Evolutionary conservation across 352 stramenopile genomes (phyloP).

Genomic region (Phytopythium kandeliae): DNA sequence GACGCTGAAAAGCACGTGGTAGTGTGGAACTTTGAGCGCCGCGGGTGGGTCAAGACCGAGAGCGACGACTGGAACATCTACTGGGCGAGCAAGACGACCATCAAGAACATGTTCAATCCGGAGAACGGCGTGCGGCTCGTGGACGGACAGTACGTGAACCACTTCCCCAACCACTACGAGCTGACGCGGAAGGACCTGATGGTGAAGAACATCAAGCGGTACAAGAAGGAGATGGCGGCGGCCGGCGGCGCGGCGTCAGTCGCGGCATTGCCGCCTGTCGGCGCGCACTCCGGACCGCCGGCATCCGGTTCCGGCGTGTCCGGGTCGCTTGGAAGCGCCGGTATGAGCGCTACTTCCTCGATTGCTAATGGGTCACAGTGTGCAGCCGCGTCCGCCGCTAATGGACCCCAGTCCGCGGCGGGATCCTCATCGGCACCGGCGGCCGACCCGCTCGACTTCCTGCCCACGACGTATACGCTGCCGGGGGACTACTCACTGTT

Average conservation of each 20-base stretch:
- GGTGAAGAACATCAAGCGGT: slow-evolving; percentile 94
- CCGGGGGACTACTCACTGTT: slow-evolving; percentile 92
- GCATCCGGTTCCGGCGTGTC: background rate
- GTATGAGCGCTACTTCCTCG: background rate
- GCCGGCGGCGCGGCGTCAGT: slow-evolving; percentile 4
- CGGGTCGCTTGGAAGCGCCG: background rate
- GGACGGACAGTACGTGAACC: slow-evolving; percentile 74
- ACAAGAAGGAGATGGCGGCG: slow-evolving; percentile 56
- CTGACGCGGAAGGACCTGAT: slow-evolving; percentile 92
- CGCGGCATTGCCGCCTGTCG: background rate
- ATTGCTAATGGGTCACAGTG: background rate
- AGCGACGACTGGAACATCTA: slow-evolving; percentile 92
- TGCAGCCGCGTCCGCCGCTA: background rate
- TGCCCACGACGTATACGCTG: slow-evolving; percentile 91
- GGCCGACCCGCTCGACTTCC: slow-evolving; percentile 56
- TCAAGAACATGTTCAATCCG: slow-evolving; percentile 88
- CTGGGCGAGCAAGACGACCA: slow-evolving; percentile 87
- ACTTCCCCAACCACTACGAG: slow-evolving; percentile 91
- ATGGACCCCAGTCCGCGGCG: background rate
- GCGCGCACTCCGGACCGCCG: background rate
- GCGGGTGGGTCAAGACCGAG: slow-evolving; percentile 79
- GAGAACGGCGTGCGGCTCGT: slow-evolving; percentile 63
- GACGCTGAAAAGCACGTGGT: slow-evolving; percentile 79
- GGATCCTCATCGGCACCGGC: background rate
- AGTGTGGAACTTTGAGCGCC: slow-evolving; percentile 78